Percentiles rank a stretch among this genome's conserved stretches.
Evolutionary conservation across 2,329 filamentous ascomycete genomes (phyloP).

Genomic region (Diaporthe sp.): DNA sequence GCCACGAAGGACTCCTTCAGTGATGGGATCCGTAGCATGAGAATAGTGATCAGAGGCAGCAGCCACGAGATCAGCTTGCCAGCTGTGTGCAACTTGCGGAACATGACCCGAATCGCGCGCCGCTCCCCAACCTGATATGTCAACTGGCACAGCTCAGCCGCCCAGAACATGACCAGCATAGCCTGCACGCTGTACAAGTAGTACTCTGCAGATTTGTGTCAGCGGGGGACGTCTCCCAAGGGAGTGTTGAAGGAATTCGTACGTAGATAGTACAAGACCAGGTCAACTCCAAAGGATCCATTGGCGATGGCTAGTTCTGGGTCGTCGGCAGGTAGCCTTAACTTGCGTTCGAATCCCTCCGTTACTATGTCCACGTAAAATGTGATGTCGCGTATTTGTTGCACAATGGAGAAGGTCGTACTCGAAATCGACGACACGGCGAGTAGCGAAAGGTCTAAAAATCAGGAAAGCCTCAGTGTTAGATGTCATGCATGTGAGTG

Average conservation of each 20-base stretch:
- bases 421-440: conserved; percentile 43
- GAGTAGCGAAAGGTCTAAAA: conserved; percentile 43
- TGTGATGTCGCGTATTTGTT: conserved; percentile 43
- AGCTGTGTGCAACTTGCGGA: conserved; percentile 42
- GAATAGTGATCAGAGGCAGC: conserved; percentile 42
- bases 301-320: conserved; percentile 43
- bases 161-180: conserved; percentile 44
- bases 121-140: conserved; percentile 41
- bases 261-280: conserved; percentile 46
- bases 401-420: conserved; percentile 43
- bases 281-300: conserved; percentile 43
- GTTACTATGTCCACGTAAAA: conserved; percentile 40
- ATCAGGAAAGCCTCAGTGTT: not conserved
- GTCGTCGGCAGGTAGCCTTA: conserved; percentile 38
- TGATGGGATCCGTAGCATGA: conserved; percentile 39
- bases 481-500: not conserved
- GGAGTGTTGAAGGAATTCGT: not conserved
- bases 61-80: conserved; percentile 42
- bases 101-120: conserved; percentile 34
- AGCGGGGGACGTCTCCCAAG: not conserved
- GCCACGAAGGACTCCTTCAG: conserved; percentile 35
- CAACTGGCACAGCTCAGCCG: conserved; percentile 30
- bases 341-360: conserved; percentile 40
- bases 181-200: conserved; percentile 43
- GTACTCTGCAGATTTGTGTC: conserved; percentile 40